Conservation (phyloP, 257 asterid genomes). For the Solanum microdontum region DNA sequence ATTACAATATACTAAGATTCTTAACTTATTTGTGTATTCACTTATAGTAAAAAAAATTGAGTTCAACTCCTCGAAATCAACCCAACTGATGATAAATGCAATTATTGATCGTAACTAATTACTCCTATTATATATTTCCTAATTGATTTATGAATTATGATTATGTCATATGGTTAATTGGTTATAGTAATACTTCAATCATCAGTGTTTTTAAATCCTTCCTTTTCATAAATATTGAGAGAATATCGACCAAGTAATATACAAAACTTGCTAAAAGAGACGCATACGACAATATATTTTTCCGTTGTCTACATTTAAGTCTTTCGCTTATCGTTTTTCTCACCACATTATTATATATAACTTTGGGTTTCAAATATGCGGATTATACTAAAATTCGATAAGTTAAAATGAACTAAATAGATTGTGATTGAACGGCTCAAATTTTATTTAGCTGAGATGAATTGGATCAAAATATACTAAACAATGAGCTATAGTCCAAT, state of each 20-base stretch:
- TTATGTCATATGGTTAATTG: neutral
- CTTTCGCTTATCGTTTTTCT: neutral
- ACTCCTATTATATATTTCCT: neutral
- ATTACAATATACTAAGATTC: neutral
- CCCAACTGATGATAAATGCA: neutral
- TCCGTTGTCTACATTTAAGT: neutral
- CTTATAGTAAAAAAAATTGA: neutral
- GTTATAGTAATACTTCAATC: neutral
- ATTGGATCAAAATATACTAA: neutral
- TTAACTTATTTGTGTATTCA: neutral
- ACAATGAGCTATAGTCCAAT: neutral
- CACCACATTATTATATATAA: neutral
- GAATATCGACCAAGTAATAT: neutral
- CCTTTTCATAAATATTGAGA: neutral
- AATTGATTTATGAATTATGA: neutral
- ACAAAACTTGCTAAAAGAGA: neutral
- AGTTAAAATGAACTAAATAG: neutral
- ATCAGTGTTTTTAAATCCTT: neutral
- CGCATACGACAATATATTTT: neutral
- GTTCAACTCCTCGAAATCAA: neutral
- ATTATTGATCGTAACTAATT: neutral
- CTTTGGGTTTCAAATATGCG: neutral
- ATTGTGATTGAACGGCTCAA: neutral
- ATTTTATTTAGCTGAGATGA: neutral
- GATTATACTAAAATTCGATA: rapidly evolving